phyloP scores from a whole-genome alignment of 2,329 filamentous ascomycete species.

The Mollisia scopiformis region DNA sequence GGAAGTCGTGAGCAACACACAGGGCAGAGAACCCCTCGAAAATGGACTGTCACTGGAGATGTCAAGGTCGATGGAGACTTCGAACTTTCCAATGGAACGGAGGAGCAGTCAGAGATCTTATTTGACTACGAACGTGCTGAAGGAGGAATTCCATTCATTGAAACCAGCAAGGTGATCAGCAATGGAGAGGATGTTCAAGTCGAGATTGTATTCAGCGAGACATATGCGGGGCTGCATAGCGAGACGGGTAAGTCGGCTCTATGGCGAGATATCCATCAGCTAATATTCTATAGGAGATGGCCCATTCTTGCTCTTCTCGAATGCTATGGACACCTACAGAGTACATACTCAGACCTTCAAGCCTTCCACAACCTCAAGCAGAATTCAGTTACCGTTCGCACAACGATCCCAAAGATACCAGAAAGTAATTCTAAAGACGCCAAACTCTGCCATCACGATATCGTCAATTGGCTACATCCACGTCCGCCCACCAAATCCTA shows the following conservation, averaged over 20 bases:
- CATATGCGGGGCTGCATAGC: constrained; percentile 19
- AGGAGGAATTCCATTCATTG: constrained; percentile 26
- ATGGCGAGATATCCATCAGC: background rate
- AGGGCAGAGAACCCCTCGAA: background rate
- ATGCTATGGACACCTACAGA: constrained; percentile 31
- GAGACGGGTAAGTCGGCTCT: constrained; percentile 13
- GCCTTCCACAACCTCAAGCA: constrained; percentile 11
- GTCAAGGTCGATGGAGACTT: background rate
- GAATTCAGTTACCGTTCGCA: constrained; percentile 17
- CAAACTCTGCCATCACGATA: constrained; percentile 23
- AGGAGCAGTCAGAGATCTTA: constrained; percentile 20
- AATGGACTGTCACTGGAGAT: constrained; percentile 9
- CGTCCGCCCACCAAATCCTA: constrained; percentile 16
- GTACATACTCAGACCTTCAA: constrained; percentile 15
- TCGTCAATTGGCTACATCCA: constrained; percentile 21
- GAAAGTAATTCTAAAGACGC: constrained; percentile 23
- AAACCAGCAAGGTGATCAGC: constrained; percentile 17
- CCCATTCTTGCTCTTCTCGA: constrained; percentile 30
- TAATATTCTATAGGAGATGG: constrained; percentile 26
- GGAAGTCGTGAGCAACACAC: background rate
- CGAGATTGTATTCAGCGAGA: constrained; percentile 30
- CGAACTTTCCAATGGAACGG: constrained; percentile 9
- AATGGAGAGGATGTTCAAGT: constrained; percentile 16
- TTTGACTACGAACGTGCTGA: constrained; percentile 26
- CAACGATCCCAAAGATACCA: constrained; percentile 29